Base-by-base conservation (phyloP, 106 monocot species). In the Apostasia ramifera region DNA sequence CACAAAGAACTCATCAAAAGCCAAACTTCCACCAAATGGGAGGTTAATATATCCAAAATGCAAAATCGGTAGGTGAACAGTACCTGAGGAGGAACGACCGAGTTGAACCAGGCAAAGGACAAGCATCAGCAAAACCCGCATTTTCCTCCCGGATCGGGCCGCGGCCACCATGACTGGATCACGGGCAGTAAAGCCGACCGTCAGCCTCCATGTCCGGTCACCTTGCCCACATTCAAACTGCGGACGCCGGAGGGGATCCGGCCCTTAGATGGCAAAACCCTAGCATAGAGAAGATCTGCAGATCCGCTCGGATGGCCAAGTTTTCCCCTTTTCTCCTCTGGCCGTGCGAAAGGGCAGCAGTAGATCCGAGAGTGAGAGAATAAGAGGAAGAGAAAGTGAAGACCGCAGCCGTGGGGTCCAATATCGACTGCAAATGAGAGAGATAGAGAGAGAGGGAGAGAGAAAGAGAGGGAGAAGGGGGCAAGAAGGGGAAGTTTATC, bases 61-160 rank as follows among this genome's bases (percentile, higher is more conserved):
- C 8, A 44, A 45, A 61, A 45, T 5, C 10, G 10, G 62, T 44
- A 4, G 62, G 62, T 63, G 12, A 5, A n/a, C 12, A 4, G 4
- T 11, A 63, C 11, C 44, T 42, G 45, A 45, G 44, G 42, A n/a
- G 8, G 44, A 12, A 12, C 1, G 38, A 59, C 44, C 62, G 13
- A 63, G 62, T 45, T 10, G 62, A 63, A 63, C 13, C 11, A 63
- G 44, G n/a, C 62, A 45, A 13, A 63, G 45, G 44, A 42, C 8
- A 61, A 63, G 4, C 62, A 63, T 45, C 62, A 63, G 62, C 43
- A 63, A 44, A 45, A 63, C 44, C 44, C 62, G 62, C 62, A 63
- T 63, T 13, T 45, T 63, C 45, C 62, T 8, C 45, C 45, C 42
- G 44, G 42, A 63, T 9, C 44, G 45, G 13, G 45, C 62, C 42